Conservation (phyloP, 1,139 yeast species). For the Kazachstania sp. region DNA sequence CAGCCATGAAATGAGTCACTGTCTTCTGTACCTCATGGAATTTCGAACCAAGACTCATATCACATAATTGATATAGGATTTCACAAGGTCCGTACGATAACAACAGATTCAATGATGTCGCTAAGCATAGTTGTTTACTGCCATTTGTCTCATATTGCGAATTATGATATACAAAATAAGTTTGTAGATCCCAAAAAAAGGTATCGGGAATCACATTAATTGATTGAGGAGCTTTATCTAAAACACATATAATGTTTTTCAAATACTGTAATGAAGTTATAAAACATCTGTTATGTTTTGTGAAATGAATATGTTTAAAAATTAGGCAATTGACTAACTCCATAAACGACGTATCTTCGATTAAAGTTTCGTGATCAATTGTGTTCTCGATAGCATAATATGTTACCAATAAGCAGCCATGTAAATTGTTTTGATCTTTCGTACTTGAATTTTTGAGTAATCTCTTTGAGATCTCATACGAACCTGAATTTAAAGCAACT, state of each 20-base stretch:
- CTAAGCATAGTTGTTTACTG: slow-evolving; percentile 38
- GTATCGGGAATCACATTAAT: too few species aligned
- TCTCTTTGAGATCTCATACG: slow-evolving; percentile 20
- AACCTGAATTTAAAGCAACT: slow-evolving; percentile 40
- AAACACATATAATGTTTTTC: slow-evolving; percentile 25
- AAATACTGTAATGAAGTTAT: slow-evolving; percentile 35
- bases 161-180: slow-evolving; percentile 28
- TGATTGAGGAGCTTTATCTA: slow-evolving; percentile 1
- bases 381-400: slow-evolving; percentile 19
- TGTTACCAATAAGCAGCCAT: slow-evolving; percentile 50
- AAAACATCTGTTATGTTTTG: slow-evolving; percentile 29
- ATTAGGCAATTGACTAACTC: not conserved
- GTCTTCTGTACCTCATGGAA: slow-evolving; percentile 44
- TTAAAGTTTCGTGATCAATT: not conserved
- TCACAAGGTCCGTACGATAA: slow-evolving; percentile 21
- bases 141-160: slow-evolving; percentile 35
- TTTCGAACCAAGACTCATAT: slow-evolving; percentile 33
- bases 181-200: slow-evolving; percentile 17
- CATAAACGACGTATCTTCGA: not conserved
- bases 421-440: slow-evolving; percentile 40
- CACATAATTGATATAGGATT: slow-evolving; percentile 25
- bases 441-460: slow-evolving; percentile 8
- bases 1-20: slow-evolving; percentile 33
- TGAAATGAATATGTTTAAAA: slow-evolving; percentile 12
- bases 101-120: slow-evolving; percentile 31